Percentiles rank a stretch among this genome's conserved stretches.
Evolutionary conservation across 2,329 filamentous ascomycete genomes (phyloP).

Genomic region (Venturia oleaginea): DNA sequence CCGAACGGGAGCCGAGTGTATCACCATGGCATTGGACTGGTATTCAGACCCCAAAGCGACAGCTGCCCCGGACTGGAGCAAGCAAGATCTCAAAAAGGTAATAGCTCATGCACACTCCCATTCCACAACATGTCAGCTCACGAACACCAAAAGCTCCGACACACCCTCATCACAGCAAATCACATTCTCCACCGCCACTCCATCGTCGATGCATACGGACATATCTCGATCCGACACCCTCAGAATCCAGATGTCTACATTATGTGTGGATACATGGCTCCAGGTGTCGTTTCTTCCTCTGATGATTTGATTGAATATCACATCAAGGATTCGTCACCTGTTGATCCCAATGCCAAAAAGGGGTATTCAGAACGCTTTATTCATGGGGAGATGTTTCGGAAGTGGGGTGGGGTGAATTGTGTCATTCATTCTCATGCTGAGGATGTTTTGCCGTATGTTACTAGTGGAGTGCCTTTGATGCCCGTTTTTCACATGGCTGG

Average conservation of each 20-base stretch:
- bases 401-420: conserved; percentile 10
- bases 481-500: conserved; percentile 15
- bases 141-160: neutral
- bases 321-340: conserved; percentile 12
- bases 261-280: conserved; percentile 15
- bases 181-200: conserved; percentile 12
- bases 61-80: conserved; percentile 7
- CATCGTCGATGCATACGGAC: conserved; percentile 13
- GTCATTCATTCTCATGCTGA: conserved; percentile 14
- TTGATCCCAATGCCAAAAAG: conserved; percentile 13
- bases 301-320: conserved; percentile 13
- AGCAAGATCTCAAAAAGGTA: conserved; percentile 24
- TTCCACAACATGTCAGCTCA: neutral
- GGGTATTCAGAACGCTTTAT: conserved; percentile 14
- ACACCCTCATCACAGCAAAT: conserved; percentile 9
- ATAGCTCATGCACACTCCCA: too few relatives aligned
- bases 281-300: conserved; percentile 6
- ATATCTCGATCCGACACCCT: conserved; percentile 13
- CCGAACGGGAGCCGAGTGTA: neutral
- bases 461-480: conserved; percentile 10
- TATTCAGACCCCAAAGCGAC: conserved; percentile 12
- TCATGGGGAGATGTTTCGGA: conserved; percentile 14
- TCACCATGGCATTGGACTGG: conserved; percentile 7
- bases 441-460: conserved; percentile 12
- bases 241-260: conserved; percentile 14